phyloP scores from a whole-genome alignment of 116 monocot species.

The Cymodocea nodosa region DNA sequence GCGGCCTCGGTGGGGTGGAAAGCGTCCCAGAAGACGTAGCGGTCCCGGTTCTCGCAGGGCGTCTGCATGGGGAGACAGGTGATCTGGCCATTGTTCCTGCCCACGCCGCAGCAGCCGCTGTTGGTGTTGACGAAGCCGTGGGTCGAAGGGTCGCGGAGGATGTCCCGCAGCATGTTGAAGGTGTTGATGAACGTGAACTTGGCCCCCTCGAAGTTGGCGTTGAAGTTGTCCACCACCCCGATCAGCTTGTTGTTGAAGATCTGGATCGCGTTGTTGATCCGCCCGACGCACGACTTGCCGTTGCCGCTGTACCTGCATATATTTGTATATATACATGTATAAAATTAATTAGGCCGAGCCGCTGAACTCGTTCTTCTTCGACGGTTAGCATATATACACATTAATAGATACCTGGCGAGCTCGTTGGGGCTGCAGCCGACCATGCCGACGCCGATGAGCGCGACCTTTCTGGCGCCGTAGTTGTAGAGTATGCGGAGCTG shows the following conservation, averaged over 20 bases:
- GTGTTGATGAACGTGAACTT: conserved; percentile 82
- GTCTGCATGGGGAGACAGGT: conserved; percentile 62
- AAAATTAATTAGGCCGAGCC: too few relatives aligned
- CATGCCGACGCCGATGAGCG: conserved; percentile 59
- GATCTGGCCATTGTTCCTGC: conserved; percentile 74
- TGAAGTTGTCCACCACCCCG: conserved; percentile 43
- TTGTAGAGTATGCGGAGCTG: conserved; percentile 55
- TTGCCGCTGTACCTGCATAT: conserved; percentile 23
- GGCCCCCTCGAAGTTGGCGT: conserved; percentile 40
- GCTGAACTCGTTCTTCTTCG: too few relatives aligned
- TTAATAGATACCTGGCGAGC: conserved; percentile 24
- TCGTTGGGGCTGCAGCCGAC: conserved; percentile 77
- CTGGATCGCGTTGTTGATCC: conserved; percentile 62
- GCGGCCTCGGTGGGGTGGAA: conserved; percentile 67
- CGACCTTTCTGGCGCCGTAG: conserved; percentile 80
- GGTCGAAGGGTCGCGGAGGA: conserved; percentile 28
- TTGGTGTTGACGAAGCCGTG: conserved; percentile 50
- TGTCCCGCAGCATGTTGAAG: conserved; percentile 55
- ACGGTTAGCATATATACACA: too few relatives aligned
- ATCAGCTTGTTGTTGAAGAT: conserved; percentile 62
- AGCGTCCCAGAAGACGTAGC: conserved; percentile 73
- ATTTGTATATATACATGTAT: too few relatives aligned
- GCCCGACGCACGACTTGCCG: conserved; percentile 47
- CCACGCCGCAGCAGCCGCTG: conserved; percentile 71
- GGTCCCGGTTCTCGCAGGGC: conserved; percentile 44